Base-by-base conservation (phyloP, 2,329 filamentous ascomycete species). In the Fusarium sp. region DNA sequence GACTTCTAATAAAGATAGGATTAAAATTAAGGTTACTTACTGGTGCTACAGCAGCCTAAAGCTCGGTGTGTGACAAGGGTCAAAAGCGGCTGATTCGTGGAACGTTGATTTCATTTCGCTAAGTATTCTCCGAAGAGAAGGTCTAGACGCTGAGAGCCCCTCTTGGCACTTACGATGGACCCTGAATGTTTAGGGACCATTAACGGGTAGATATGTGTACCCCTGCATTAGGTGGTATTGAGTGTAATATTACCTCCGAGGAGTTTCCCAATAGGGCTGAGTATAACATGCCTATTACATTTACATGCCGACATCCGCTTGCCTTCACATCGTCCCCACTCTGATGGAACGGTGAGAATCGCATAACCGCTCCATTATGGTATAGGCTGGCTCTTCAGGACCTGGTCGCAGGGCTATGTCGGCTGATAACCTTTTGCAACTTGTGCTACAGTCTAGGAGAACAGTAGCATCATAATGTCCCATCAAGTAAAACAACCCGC, bases 211-310 rank as follows among this genome's bases (percentile, higher is more conserved):
- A 9, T 27, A 4, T 13, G 19, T 27, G 10, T 19, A 17, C 47
- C 47, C 47, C 47, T 50, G 47, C 47, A 50, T 40, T 20, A 40
- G 35, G 47, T 50, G 14, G 13, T 7, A 40, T 40, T 50, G 33
- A 7, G 47, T 17, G 47, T 30, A 22, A 39, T 40, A 40, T 30
- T 50, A 1, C 17, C 17, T 30, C 20, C 22, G 5, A 30, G 47
- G 11, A 50, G 35, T 50, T 40, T 40, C 35, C 47, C 7, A 40
- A 40, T 40, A 50, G 2, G 33, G 35, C 47, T 50, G 23, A 45
- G 11, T 10, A 45, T 19, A 15, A n/a, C 4, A 30, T 9, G 17
- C 23, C 5, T 9, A 45, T 30, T 45, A 25, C 43, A 30, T 23
- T 45, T 45, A 30, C 23, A 45, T 19, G 23, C 17, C 25, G 19